phyloP scores from a whole-genome alignment of 768 basidiomycete genomes.

The Kwoniella bestiolae region DNA sequence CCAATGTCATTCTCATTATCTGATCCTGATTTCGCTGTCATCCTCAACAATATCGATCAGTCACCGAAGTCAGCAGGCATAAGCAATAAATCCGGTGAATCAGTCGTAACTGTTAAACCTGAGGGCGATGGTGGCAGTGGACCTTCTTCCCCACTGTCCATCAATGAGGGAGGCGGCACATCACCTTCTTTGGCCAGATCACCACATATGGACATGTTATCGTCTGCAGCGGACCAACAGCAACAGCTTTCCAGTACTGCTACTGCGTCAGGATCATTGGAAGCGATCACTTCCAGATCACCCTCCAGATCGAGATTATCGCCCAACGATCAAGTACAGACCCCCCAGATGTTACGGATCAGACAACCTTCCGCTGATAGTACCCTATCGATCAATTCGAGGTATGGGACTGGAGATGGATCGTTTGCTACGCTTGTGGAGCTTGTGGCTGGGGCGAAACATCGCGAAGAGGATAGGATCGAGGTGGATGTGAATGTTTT shows the following conservation, averaged over 20 bases:
- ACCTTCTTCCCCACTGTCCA: slow-evolving; percentile 19
- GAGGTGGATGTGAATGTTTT: slow-evolving; percentile 75
- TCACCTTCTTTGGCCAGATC: slow-evolving; percentile 29
- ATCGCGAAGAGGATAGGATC: slow-evolving; percentile 54
- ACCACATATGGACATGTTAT: slow-evolving; percentile 29
- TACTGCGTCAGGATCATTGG: slow-evolving; percentile 1
- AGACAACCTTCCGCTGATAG: slow-evolving; percentile 48
- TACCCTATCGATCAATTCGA: slow-evolving; percentile 30
- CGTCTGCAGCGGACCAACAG: slow-evolving; percentile 13
- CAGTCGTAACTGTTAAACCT: slow-evolving; percentile 11
- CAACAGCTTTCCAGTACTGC: neutral
- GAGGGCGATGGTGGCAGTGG: slow-evolving; percentile 5
- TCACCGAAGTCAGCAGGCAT: slow-evolving; percentile 26
- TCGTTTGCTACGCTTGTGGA: slow-evolving; percentile 40
- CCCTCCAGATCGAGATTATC: slow-evolving; percentile 38
- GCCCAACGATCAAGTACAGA: slow-evolving; percentile 22
- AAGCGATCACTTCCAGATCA: slow-evolving; percentile 17
- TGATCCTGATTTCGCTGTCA: slow-evolving; percentile 70
- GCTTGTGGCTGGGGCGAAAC: slow-evolving; percentile 42
- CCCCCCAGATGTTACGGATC: slow-evolving; percentile 41
- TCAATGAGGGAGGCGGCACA: neutral
- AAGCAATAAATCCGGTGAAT: slow-evolving; percentile 7
- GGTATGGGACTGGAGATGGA: slow-evolving; percentile 32
- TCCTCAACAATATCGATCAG: slow-evolving; percentile 49
- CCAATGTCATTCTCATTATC: slow-evolving; percentile 90